A percentile compares a stretch with the other conserved stretches of the same genome.
Conservation (phyloP, 495 filamentous ascomycete species). For the Talaromyces ruber region DNA sequence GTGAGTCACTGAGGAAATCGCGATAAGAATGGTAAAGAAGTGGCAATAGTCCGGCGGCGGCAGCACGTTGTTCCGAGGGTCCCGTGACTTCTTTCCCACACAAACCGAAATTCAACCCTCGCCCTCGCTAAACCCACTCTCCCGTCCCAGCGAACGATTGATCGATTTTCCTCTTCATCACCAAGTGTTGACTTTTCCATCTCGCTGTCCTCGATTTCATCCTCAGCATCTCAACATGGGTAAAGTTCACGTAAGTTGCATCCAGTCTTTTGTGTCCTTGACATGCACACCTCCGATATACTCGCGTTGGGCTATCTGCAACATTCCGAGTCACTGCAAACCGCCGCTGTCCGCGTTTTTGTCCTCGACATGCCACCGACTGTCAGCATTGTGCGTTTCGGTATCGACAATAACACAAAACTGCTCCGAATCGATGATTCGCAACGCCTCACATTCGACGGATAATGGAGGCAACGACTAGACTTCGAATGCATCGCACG, state of each 20-base stretch:
- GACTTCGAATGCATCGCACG: not conserved
- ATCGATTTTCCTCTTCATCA: not conserved
- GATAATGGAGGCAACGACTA: not conserved
- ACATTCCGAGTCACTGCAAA: not conserved
- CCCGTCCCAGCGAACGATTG: not conserved
- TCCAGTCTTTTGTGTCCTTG: not conserved
- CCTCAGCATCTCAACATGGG: constrained; percentile 18
- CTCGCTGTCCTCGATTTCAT: constrained; percentile 15
- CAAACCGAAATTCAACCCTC: constrained; percentile 6
- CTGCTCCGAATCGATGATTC: not conserved
- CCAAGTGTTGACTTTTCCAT: constrained; percentile 9
- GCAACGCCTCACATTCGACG: not conserved
- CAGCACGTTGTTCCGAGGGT: not conserved
- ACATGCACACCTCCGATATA: not conserved
- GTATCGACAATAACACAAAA: not conserved
- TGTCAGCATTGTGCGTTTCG: not conserved
- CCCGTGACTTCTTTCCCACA: constrained; percentile 4
- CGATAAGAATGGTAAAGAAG: not conserved
- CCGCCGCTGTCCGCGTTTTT: not conserved
- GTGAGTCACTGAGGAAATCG: not conserved
- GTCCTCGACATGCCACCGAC: not conserved
- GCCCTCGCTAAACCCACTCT: not conserved
- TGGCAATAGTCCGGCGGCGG: not conserved
- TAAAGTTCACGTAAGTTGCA: constrained; percentile 19
- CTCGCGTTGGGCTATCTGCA: not conserved